Conservation (phyloP, 2,329 filamentous ascomycete species). For the Alternaria novae-zelandiae region DNA sequence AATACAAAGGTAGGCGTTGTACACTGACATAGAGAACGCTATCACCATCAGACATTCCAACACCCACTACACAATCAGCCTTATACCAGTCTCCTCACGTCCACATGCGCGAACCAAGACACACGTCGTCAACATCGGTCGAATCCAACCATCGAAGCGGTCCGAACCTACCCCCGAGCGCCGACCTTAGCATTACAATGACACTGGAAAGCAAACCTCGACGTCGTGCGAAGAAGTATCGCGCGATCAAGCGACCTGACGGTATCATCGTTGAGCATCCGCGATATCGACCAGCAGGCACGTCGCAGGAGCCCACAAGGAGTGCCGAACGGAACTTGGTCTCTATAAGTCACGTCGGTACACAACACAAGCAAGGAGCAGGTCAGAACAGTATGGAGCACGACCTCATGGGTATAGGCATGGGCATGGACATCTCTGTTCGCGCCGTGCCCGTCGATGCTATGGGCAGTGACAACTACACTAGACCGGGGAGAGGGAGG, state of each 20-base stretch:
- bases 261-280: constrained; percentile 26
- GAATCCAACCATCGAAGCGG: not conserved
- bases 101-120: not conserved
- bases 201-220: constrained; percentile 1
- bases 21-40: not conserved
- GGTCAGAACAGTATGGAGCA: not conserved
- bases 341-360: not conserved
- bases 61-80: not conserved
- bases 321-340: constrained; percentile 3
- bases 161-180: not conserved
- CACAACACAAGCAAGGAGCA: not conserved
- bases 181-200: constrained; percentile 4
- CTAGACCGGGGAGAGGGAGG: not conserved
- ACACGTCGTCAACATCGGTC: not conserved
- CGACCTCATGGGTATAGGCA: not conserved
- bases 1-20: not conserved
- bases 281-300: constrained; percentile 14
- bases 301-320: not conserved
- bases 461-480: not conserved
- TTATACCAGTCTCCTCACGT: not conserved
- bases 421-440: not conserved
- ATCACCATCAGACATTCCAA: too few species aligned
- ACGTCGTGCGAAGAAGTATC: constrained; percentile 8
- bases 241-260: constrained; percentile 19
- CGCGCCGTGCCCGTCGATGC: not conserved